Evolutionary conservation across 352 stramenopile species (phyloP), one percentile per base, ranked within the genome.

Genomic region (Proteromonas lacertae): DNA sequence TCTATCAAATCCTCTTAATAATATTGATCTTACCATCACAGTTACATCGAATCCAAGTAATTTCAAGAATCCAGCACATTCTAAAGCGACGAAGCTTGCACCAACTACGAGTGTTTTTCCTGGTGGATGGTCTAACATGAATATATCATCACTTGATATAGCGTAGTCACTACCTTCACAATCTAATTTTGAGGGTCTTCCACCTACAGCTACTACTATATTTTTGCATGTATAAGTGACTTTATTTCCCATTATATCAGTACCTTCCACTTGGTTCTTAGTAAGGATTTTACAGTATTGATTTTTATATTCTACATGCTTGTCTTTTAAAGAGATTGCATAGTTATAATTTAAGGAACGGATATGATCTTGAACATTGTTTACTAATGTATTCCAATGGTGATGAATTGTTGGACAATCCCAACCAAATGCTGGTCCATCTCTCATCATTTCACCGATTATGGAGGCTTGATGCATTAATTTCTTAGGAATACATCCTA

Each of bases 281-380:
- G 33, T 42, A 21, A 29, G 38, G 19, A 56, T 37, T 22, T 29
- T 43, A 13, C 48, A 51, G 17, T 84, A 35, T 43, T 73, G 64
- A 58, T 89, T 89, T 38, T 79, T 63, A 55, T 89, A 89, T 45
- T 75, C 77, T 40, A 81, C 67, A 24, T 77, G 64, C 53, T 91
- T 90, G 54, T 87, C 75, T 30, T 78, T 61, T 35, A 93, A 53
- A 43, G 83, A 61, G 19, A 92, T 75, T 35, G 86, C 73, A 62
- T 96, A 94, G 47, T 90, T 89, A 59, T 96, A 97, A 52, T 96
- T 96, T 35, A 96, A 67, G 28, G 61, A 60, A 45, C 76, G 82
- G 56, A 96, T 92, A 59, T 96, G 86, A 51, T 86, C 78, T 43
- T 90, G 77, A 24, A 95, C 75, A 29, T 70, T 88, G 20, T 62